Evolutionary conservation across 2,329 filamentous ascomycete genomes (phyloP).

Genomic region (Cladophialophora immunda): DNA sequence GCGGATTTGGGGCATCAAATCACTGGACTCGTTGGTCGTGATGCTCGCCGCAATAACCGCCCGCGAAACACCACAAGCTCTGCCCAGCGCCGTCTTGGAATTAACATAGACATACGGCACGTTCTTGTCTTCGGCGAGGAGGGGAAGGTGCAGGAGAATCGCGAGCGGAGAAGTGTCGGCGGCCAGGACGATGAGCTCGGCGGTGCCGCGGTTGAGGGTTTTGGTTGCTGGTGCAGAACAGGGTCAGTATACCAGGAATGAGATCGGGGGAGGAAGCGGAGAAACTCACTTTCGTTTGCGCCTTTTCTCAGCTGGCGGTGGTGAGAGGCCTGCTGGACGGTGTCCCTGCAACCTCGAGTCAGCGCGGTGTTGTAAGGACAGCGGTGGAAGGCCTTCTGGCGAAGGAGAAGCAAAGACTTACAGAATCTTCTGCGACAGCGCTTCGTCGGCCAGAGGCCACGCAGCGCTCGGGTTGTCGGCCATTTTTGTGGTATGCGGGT

Average conservation of each 20-base stretch:
- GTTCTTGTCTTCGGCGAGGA: slow-evolving; percentile 82
- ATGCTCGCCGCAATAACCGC: slow-evolving; percentile 88
- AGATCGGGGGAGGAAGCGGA: not conserved
- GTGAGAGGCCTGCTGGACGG: slow-evolving; percentile 74
- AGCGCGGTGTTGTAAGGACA: slow-evolving; percentile 48
- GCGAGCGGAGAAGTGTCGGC: slow-evolving; percentile 87
- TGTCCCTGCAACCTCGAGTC: slow-evolving; percentile 55
- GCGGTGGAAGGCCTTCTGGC: slow-evolving; percentile 68
- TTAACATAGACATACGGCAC: slow-evolving; percentile 73
- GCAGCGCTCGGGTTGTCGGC: slow-evolving; percentile 50
- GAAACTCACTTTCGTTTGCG: slow-evolving; percentile 72
- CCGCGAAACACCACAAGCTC: slow-evolving; percentile 87
- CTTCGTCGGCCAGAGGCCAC: slow-evolving; percentile 76
- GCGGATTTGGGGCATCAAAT: slow-evolving; percentile 87
- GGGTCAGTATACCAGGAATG: slow-evolving; percentile 7
- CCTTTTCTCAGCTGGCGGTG: slow-evolving; percentile 81
- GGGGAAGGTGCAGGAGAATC: slow-evolving; percentile 87
- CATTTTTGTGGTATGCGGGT: slow-evolving; percentile 26
- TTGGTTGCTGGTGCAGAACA: slow-evolving; percentile 68
- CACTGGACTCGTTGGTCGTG: slow-evolving; percentile 89
- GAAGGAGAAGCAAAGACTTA: slow-evolving; percentile 52
- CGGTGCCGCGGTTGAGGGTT: slow-evolving; percentile 88
- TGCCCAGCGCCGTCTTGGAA: slow-evolving; percentile 83
- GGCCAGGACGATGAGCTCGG: slow-evolving; percentile 87
- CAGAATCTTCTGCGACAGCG: slow-evolving; percentile 84